Base-by-base conservation (phyloP, 2,329 filamentous ascomycete species). In the Didymosphaeria variabile region DNA sequence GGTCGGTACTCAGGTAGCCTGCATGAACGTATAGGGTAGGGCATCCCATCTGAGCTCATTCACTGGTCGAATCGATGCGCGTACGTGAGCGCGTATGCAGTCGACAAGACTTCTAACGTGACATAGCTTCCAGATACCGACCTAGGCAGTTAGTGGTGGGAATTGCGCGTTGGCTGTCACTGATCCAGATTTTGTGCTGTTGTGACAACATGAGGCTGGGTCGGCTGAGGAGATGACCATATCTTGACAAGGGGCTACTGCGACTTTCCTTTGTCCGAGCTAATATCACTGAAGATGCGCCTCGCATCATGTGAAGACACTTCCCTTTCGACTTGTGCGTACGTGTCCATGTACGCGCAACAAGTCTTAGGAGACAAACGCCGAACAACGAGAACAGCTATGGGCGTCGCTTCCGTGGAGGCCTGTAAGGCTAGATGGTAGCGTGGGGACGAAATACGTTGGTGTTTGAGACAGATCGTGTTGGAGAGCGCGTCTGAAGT, bases 1-100 rank as follows among this genome's bases (percentile, higher is more conserved):
- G 47, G 17, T 51, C 31, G 49, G 49, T 26, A 52, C 12, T 38
- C 7, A 15, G 29, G 13, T 38, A 34, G 26, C 34, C 9, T 54
- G 51, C 51, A 54, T 54, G 51, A 54, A 54, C 34, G 21, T 10
- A 42, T 54, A 34, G 32, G 51, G 34, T 19, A 7, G 19, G 51
- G 19, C 15, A 7, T 13, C 42, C 13, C 21, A 3, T 40, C 34
- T 42, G 13, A 15, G 13, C 10, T 31, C 31, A 6, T 17, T 56
- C 6, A 19, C 53, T 36, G 31, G 31, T 19, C n/a, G n/a, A 19
- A 29, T 38, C 9, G 7, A 23, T 32, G 15, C 38, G 31, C 29
- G 26, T 8, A 51, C 8, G 47, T 13, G 29, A 36, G 47, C 47
- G 47, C 29, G 13, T 34, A 49, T 56, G 32, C 42, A 47, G 29